These are phyloP conservation scores for Huntiella bhutanensis DNA, from an alignment of 2,329 filamentous ascomycete genomes.

Conservation along the genomic window DNA sequence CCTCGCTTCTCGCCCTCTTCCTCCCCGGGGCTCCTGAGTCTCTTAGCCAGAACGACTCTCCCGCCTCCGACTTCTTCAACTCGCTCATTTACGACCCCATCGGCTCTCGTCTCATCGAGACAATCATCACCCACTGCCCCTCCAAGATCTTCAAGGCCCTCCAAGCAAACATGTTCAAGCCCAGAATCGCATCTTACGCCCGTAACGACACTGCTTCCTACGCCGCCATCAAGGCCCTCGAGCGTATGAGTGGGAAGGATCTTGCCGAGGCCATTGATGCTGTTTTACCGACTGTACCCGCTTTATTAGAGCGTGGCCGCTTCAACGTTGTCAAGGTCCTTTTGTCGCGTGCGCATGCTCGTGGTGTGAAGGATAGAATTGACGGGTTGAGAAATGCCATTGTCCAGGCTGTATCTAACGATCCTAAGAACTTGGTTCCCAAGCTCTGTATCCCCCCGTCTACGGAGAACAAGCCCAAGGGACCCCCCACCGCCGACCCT, in stretches of 20 bases:
- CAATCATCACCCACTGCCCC: slow-evolving; percentile 59
- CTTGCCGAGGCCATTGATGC: slow-evolving; percentile 52
- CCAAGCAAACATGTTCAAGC: slow-evolving; percentile 61
- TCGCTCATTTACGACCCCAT: slow-evolving; percentile 77
- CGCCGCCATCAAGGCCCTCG: slow-evolving; percentile 64
- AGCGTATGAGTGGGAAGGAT: slow-evolving; percentile 73
- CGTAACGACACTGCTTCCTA: slow-evolving; percentile 85
- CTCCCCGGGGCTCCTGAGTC: slow-evolving; percentile 57
- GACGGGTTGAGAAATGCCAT: slow-evolving; percentile 29
- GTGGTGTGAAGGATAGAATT: slow-evolving; percentile 37
- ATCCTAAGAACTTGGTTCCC: slow-evolving; percentile 28
- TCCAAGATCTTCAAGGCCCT: slow-evolving; percentile 83
- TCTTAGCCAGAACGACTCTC: slow-evolving; percentile 52
- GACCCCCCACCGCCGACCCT: slow-evolving; percentile 4
- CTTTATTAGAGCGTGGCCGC: slow-evolving; percentile 54
- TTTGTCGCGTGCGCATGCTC: slow-evolving; percentile 62
- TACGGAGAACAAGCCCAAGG: slow-evolving; percentile 14
- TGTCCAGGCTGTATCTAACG: slow-evolving; percentile 27
- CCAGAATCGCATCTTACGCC: slow-evolving; percentile 59
- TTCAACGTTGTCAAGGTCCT: slow-evolving; percentile 64
- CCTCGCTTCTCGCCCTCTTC: slow-evolving; percentile 52
- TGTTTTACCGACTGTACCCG: slow-evolving; percentile 53
- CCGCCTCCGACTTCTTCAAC: slow-evolving; percentile 60
- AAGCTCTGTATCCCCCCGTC: slow-evolving; percentile 26
- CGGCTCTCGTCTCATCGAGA: slow-evolving; percentile 78